Percentiles rank a stretch among this genome's conserved stretches.
Evolutionary conservation across 352 stramenopile genomes (phyloP).

Genomic region (Globisporangium middletonii): DNA sequence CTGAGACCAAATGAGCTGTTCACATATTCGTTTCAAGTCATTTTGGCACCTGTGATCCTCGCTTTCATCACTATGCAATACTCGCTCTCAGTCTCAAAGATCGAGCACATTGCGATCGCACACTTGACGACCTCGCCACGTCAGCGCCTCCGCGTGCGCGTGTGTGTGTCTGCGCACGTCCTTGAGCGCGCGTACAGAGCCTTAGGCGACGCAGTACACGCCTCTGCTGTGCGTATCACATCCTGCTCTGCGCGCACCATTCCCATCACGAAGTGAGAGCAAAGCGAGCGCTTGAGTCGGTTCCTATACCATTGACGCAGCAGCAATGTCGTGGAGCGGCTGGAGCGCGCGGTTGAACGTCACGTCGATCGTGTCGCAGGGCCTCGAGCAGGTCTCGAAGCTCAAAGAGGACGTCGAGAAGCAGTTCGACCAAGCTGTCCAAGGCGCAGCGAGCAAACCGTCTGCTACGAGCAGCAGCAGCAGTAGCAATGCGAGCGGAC

Average conservation of each 20-base stretch:
- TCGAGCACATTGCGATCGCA: neutral
- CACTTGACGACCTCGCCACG: no score
- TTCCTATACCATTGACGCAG: neutral
- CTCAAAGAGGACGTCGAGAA: slow-evolving; percentile 86
- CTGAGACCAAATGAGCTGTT: neutral
- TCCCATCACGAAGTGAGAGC: no score
- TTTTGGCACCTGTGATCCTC: neutral
- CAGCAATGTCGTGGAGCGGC: slow-evolving; percentile 44
- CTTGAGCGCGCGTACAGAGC: no score
- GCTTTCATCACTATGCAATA: neutral
- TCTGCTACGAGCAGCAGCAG: neutral
- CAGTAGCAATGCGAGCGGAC: neutral
- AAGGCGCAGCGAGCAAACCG: slow-evolving; percentile 15
- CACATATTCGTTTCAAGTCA: no score
- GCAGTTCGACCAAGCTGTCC: slow-evolving; percentile 80
- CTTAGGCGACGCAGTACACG: no score
- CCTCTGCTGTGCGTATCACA: no score
- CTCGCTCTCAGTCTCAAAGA: neutral
- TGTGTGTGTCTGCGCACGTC: no score
- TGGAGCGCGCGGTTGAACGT: slow-evolving; percentile 75
- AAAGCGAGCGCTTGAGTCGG: no score
- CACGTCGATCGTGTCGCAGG: slow-evolving; percentile 78
- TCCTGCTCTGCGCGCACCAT: no score
- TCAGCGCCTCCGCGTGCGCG: no score
- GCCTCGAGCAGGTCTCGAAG: slow-evolving; percentile 76